phyloP scores from a whole-genome alignment of 257 asterid genomes.

The Salvia miltiorrhiza region DNA sequence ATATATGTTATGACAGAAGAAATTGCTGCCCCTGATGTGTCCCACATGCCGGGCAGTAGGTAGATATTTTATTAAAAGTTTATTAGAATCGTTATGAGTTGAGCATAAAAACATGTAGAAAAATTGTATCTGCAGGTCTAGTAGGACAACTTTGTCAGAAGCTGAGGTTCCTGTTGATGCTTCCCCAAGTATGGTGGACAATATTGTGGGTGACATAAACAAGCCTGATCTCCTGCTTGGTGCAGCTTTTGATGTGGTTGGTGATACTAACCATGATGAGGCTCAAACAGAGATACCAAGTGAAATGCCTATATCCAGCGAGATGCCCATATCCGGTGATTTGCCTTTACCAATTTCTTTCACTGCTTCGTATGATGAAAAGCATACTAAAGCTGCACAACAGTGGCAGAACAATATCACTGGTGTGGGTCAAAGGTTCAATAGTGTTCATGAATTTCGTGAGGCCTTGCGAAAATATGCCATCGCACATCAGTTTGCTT shows the following conservation, averaged over 20 bases:
- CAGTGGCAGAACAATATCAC: slow-evolving; percentile 91
- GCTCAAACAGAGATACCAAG: slow-evolving; percentile 40
- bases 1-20: slow-evolving; percentile 77
- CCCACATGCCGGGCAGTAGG: slow-evolving; percentile 97
- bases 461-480: slow-evolving; percentile 91
- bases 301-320: slow-evolving; percentile 46
- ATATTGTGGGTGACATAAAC: slow-evolving; percentile 61
- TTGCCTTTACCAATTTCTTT: slow-evolving; percentile 50
- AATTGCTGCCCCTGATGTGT: slow-evolving; percentile 61
- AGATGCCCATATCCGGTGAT: slow-evolving; percentile 44
- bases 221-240: slow-evolving; percentile 56
- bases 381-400: slow-evolving; percentile 73
- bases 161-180: slow-evolving; percentile 54
- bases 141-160: slow-evolving; percentile 90
- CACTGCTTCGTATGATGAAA: slow-evolving; percentile 51
- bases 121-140: slow-evolving; percentile 64
- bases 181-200: slow-evolving; percentile 50
- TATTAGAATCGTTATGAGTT: slow-evolving; percentile 16
- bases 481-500: slow-evolving; percentile 91
- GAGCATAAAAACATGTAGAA: slow-evolving; percentile 29
- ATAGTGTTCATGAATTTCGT: slow-evolving; percentile 91
- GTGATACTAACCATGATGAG: slow-evolving; percentile 59
- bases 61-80: slow-evolving; percentile 37
- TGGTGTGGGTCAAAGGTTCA: slow-evolving; percentile 96
- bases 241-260: slow-evolving; percentile 68